These are phyloP conservation scores for Euphorbia tirucalli DNA, from an alignment of 345 rosid genomes.

Conservation along the genomic window DNA sequence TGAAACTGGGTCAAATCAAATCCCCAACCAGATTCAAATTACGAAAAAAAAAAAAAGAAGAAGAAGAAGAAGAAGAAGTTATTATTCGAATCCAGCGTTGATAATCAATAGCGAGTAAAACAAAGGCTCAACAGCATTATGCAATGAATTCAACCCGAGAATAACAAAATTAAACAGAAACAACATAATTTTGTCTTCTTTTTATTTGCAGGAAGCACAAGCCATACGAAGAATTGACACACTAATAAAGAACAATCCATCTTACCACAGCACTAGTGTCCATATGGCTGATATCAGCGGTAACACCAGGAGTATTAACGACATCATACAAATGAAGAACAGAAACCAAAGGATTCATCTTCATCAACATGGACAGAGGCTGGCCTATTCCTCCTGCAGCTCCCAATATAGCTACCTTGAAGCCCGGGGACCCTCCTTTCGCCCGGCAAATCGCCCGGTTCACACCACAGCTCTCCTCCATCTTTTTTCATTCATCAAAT, in stretches of 20 bases:
- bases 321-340: conserved; percentile 95
- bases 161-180: background rate
- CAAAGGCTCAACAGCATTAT: background rate
- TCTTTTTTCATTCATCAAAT: conserved; percentile 21
- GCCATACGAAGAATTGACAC: background rate
- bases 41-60: no score
- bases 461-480: conserved; percentile 46
- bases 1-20: background rate
- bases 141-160: background rate
- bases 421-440: conserved; percentile 84
- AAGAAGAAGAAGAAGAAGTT: background rate
- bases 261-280: conserved; percentile 91
- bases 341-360: conserved; percentile 91
- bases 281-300: conserved; percentile 96
- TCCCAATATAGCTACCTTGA: conserved; percentile 87
- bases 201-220: background rate
- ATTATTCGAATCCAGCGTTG: background rate
- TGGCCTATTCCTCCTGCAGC: conserved; percentile 99
- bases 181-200: background rate
- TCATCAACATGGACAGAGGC: conserved; percentile 90
- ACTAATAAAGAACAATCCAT: background rate
- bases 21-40: background rate
- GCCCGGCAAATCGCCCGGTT: conserved; percentile 62
- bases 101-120: background rate
- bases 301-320: conserved; percentile 88